These are phyloP conservation scores for Daldinia vernicosa DNA, from an alignment of 495 filamentous ascomycete genomes.

Conservation along the genomic window DNA sequence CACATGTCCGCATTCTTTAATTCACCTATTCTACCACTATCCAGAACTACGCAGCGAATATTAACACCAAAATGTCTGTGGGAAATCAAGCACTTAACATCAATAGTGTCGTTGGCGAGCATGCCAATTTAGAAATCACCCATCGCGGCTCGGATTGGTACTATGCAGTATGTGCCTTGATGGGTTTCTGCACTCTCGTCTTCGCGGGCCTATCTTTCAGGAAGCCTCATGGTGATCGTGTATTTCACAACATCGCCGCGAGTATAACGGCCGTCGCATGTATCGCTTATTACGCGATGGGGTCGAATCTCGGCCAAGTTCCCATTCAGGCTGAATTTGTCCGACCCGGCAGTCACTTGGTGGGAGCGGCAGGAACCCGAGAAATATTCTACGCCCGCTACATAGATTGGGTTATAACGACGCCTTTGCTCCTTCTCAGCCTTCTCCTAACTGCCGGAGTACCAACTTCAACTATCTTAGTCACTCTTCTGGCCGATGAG, in stretches of 20 bases:
- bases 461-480: conserved; percentile 71
- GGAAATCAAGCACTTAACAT: conserved; percentile 61
- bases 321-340: conserved; percentile 66
- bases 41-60: neutral
- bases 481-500: conserved; percentile 66
- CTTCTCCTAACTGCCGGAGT: conserved; percentile 70
- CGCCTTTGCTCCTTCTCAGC: conserved; percentile 63
- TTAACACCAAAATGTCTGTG: neutral
- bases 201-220: conserved; percentile 57
- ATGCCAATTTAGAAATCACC: conserved; percentile 67
- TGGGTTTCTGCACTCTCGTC: conserved; percentile 53
- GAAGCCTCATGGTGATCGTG: conserved; percentile 62
- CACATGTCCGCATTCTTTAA: neutral
- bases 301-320: conserved; percentile 71
- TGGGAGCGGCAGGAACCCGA: conserved; percentile 58
- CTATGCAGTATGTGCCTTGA: conserved; percentile 65
- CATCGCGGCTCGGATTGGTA: conserved; percentile 62
- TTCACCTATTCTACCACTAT: neutral
- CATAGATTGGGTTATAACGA: conserved; percentile 67
- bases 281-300: conserved; percentile 76
- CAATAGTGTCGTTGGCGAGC: conserved; percentile 52
- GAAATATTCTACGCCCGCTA: conserved; percentile 79
- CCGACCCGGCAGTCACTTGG: conserved; percentile 47
- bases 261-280: conserved; percentile 67
- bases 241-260: conserved; percentile 77